These are phyloP conservation scores for Nicotiana attenuata DNA, from an alignment of 257 asterid genomes.

Conservation along the genomic window DNA sequence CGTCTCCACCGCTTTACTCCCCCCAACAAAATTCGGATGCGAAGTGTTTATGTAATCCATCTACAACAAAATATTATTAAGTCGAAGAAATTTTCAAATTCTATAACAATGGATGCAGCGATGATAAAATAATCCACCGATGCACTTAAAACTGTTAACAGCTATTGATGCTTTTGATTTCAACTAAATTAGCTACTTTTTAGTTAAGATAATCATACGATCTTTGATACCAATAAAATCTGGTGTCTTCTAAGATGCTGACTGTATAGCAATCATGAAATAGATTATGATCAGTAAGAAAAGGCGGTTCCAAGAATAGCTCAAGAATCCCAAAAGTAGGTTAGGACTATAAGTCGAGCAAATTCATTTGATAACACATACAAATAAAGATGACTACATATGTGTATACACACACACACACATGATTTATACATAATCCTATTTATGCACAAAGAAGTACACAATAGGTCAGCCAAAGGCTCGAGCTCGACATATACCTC, in stretches of 20 bases:
- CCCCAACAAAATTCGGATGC: slow-evolving; percentile 85
- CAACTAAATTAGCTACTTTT: background rate
- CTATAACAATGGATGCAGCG: background rate
- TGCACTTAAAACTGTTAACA: background rate
- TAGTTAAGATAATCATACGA: background rate
- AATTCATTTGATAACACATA: background rate
- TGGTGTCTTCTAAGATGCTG: background rate
- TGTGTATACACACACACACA: background rate
- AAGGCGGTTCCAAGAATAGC: background rate
- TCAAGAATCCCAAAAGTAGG: background rate
- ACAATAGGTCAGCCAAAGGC: background rate
- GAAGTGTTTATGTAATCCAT: slow-evolving; percentile 94
- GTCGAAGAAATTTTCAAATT: background rate
- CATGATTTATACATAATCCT: background rate
- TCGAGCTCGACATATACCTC: slow-evolving; percentile 50
- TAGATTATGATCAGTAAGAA: background rate
- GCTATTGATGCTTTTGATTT: background rate
- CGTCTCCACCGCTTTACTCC: slow-evolving; percentile 80
- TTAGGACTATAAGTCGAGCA: background rate
- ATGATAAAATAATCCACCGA: background rate
- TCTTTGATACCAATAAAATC: background rate
- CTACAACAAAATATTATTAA: slow-evolving; percentile 27
- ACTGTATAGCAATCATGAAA: background rate
- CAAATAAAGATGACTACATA: background rate
- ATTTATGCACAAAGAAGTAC: background rate